These are phyloP conservation scores for Aspergillus tubingensis DNA, from an alignment of 2,329 filamentous ascomycete genomes.

Conservation along the genomic window DNA sequence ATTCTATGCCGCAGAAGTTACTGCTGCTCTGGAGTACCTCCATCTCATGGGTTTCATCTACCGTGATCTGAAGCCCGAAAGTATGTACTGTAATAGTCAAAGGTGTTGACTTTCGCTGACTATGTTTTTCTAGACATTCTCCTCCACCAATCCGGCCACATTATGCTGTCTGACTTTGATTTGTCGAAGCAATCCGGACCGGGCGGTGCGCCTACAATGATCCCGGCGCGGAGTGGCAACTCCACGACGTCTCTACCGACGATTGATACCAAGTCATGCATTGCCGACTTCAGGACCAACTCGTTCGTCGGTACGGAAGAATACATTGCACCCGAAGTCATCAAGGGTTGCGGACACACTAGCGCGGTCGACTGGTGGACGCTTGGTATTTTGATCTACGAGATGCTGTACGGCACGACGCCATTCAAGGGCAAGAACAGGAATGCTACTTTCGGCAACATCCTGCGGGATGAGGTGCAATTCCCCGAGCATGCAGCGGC, in stretches of 20 bases:
- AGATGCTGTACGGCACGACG: slow-evolving; percentile 98
- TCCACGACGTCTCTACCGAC: slow-evolving; percentile 85
- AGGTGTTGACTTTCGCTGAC: slow-evolving; percentile 24
- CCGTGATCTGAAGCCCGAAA: slow-evolving; percentile 93
- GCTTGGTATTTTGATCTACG: slow-evolving; percentile 92
- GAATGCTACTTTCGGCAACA: slow-evolving; percentile 97
- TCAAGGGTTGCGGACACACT: slow-evolving; percentile 97
- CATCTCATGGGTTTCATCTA: slow-evolving; percentile 99
- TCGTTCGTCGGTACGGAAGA: slow-evolving; percentile 98
- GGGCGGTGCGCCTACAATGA: slow-evolving; percentile 96
- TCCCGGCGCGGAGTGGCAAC: slow-evolving; percentile 84
- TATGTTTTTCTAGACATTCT: slow-evolving; percentile 75
- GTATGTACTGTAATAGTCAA: slow-evolving; percentile 56
- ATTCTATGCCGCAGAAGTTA: slow-evolving; percentile 97
- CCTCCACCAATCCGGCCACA: slow-evolving; percentile 97
- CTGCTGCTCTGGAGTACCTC: slow-evolving; percentile 91
- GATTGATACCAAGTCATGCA: slow-evolving; percentile 98
- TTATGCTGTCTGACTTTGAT: slow-evolving; percentile 99
- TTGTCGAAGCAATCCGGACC: slow-evolving; percentile 96
- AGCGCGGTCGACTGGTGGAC: slow-evolving; percentile 99
- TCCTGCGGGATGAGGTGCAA: slow-evolving; percentile 89
- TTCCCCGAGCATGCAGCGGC: slow-evolving; percentile 87
- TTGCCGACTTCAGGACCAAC: slow-evolving; percentile 96
- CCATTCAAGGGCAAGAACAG: slow-evolving; percentile 99
- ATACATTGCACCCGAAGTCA: slow-evolving; percentile 98